Evolutionary conservation across 768 basidiomycete species (phyloP).

Genomic region (Suillus decipiens): DNA sequence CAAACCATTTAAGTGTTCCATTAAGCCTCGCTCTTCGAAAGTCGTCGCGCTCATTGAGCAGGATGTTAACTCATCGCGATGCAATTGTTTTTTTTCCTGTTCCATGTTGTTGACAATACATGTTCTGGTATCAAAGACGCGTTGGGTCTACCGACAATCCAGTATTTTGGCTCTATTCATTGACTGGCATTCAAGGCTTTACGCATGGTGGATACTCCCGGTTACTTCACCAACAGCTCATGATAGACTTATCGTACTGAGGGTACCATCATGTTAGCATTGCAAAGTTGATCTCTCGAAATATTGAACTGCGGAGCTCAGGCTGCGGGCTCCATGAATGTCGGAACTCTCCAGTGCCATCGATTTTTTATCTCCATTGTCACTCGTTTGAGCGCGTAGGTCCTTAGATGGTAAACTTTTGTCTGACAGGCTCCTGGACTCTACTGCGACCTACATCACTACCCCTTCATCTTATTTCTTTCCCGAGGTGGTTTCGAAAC

Average conservation of each 20-base stretch:
- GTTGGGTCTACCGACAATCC: neutral
- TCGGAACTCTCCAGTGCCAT: neutral
- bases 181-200: neutral
- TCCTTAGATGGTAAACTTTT: neutral
- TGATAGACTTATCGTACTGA: neutral
- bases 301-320: neutral
- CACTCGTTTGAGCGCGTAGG: neutral
- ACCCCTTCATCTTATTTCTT: neutral
- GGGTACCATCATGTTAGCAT: neutral
- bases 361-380: neutral
- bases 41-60: constrained; percentile 49
- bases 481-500: neutral
- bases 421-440: neutral
- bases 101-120: no score
- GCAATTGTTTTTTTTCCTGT: no score
- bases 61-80: constrained; percentile 32
- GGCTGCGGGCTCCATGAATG: neutral
- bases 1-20: constrained; percentile 45
- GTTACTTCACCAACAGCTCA: neutral
- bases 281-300: neutral
- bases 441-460: neutral
- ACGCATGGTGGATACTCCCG: neutral
- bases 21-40: constrained; percentile 53
- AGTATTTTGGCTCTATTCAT: neutral
- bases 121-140: neutral